These are phyloP conservation scores for Actinomucor elegans DNA, from an alignment of 371 early-diverging fungal genomes.

Conservation along the genomic window DNA sequence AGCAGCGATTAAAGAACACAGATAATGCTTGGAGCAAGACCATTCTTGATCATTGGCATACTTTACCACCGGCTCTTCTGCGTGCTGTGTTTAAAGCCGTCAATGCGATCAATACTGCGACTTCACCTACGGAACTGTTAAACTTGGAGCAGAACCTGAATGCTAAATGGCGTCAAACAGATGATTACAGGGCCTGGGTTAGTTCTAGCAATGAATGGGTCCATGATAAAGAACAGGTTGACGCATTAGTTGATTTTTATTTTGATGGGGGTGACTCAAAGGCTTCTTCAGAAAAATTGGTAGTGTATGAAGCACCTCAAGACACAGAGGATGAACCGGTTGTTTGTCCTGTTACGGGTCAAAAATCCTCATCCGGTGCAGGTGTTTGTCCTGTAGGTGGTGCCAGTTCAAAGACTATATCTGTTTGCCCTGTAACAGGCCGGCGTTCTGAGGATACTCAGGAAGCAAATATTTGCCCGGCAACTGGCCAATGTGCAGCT, in stretches of 20 bases:
- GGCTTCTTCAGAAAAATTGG: not conserved
- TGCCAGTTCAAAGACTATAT: not conserved
- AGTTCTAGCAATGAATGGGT: not conserved
- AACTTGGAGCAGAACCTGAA: constrained; percentile 31
- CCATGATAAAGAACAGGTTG: not conserved
- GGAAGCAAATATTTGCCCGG: not conserved
- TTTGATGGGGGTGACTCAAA: constrained; percentile 1
- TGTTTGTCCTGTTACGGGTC: constrained; percentile 34
- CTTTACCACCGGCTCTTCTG: constrained; percentile 30
- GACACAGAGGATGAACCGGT: constrained; percentile 7
- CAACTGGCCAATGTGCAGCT: not conserved
- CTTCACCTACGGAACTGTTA: constrained; percentile 21
- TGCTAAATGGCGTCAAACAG: constrained; percentile 36
- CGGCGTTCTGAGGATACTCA: not conserved
- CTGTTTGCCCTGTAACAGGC: constrained; percentile 36
- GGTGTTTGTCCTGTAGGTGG: constrained; percentile 13
- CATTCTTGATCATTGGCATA: constrained; percentile 33
- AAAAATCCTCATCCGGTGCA: constrained; percentile 1
- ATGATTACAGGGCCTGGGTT: constrained; percentile 36
- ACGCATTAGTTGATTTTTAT: constrained; percentile 16
- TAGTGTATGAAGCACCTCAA: constrained; percentile 23
- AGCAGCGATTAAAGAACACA: constrained; percentile 8
- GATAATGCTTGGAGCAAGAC: constrained; percentile 31
- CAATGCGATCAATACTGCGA: constrained; percentile 1
- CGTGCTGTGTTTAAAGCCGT: constrained; percentile 33